Evolutionary conservation across 805 yeast species (phyloP), one percentile per base, ranked within the genome.

Genomic region (Candida endomychidarum): DNA sequence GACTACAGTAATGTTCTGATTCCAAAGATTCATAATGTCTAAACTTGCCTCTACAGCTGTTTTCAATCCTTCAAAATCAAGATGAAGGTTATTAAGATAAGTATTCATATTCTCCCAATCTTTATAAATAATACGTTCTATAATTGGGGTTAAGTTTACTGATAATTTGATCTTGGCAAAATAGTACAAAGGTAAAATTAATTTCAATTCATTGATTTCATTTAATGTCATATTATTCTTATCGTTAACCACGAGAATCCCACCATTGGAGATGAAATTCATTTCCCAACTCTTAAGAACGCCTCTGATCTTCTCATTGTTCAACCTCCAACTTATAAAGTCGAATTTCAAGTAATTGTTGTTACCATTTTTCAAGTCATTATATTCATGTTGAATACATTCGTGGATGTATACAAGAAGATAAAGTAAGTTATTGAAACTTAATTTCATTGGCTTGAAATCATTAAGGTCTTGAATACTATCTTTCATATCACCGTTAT

Each of bases 71-170:
- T 82, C 87, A 37, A 77, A 72, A 53, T 83, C 82, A 31, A 63
- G 60, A 35, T 70, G 63, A 30, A 81, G 56, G 22, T 58, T 58
- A 42, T 72, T 66, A 42, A 83, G 61, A 32, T 70, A 70, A 6
- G 54, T 48, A 49, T 80, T 81, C 88, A 85, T 81, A 0, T 72
- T 76, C 11, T 57, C 65, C 87, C 89, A 84, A 57, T 85, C 82
- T 50, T 82, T 78, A 38, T 64, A 54, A 75, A 88, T 78, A 4
- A 83, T 78, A 31, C 71, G 70, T 40, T 73, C 69, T 54, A 84
- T 67, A 5, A 83, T 72, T 3, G 85, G 81, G 0, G 87, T 75
- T 34, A 83, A 54, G 51, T 78, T 71, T 22, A 83, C 62, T 53
- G 83, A 75, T 44, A 81, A 70, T 46, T 86, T 70, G 34, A 85